These are phyloP conservation scores for Alloteropsis semialata DNA, from an alignment of 176 grass and related monocot species.

Conservation along the genomic window DNA sequence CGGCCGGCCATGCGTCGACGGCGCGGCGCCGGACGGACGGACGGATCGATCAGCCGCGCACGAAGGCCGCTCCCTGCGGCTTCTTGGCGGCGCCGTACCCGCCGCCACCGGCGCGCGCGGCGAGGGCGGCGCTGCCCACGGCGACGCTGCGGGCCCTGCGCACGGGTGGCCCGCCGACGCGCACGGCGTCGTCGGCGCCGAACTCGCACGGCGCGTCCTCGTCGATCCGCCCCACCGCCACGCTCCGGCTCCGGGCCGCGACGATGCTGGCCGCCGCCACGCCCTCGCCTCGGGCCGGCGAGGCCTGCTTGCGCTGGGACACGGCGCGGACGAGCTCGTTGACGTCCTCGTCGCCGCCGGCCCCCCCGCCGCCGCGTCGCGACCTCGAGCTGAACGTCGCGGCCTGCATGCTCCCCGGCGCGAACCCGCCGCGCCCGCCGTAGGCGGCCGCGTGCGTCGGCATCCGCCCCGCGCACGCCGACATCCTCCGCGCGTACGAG, in stretches of 20 bases:
- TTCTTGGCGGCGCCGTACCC: background rate
- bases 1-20: background rate
- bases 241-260: conserved; percentile 45
- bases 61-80: background rate
- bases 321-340: conserved; percentile 40
- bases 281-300: background rate
- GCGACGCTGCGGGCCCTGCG: conserved; percentile 38
- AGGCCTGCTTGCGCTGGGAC: conserved; percentile 31
- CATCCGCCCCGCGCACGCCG: conserved; percentile 48
- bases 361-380: background rate
- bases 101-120: background rate
- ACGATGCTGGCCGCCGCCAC: background rate
- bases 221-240: conserved; percentile 48
- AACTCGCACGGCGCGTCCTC: conserved; percentile 68
- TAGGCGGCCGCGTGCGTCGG: conserved; percentile 24
- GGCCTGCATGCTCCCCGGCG: conserved; percentile 3
- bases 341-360: conserved; percentile 25
- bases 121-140: background rate
- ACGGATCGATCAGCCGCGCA: background rate
- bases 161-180: conserved; percentile 22
- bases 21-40: background rate
- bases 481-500: conserved; percentile 56
- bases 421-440: conserved; percentile 26
- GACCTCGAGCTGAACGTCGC: conserved; percentile 39
- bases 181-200: conserved; percentile 33